These are phyloP conservation scores for Lignosus rhinocerotis DNA, from an alignment of 1,284 basidiomycete genomes.

Conservation along the genomic window DNA sequence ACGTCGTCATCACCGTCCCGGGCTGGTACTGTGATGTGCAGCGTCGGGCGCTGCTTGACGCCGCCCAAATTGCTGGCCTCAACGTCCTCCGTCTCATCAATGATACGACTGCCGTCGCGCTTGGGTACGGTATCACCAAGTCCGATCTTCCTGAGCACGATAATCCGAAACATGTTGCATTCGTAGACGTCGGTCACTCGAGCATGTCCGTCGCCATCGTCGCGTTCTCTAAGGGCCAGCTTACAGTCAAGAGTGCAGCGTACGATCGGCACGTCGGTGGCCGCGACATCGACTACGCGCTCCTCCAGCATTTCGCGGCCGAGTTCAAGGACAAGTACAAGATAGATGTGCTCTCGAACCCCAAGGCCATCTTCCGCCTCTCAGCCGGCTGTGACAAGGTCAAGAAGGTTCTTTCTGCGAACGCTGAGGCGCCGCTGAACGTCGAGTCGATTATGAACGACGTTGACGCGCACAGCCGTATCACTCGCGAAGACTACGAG, in stretches of 20 bases:
- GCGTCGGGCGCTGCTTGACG: conserved; percentile 84
- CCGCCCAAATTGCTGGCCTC: conserved; percentile 84
- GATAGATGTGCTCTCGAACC: conserved; percentile 87
- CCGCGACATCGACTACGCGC: conserved; percentile 88
- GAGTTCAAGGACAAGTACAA: conserved; percentile 96
- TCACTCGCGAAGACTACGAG: conserved; percentile 64
- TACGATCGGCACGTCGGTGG: conserved; percentile 92
- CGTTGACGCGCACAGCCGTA: conserved; percentile 65
- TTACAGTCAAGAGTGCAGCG: conserved; percentile 82
- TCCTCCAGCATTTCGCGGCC: conserved; percentile 82
- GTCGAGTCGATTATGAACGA: conserved; percentile 96
- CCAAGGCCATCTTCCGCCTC: conserved; percentile 91
- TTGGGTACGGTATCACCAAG: conserved; percentile 97
- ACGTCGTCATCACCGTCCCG: conserved; percentile 92
- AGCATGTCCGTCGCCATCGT: conserved; percentile 83
- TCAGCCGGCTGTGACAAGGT: conserved; percentile 74
- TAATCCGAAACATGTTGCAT: conserved; percentile 82
- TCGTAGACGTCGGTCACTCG: conserved; percentile 92
- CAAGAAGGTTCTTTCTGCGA: conserved; percentile 81
- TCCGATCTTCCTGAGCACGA: conserved; percentile 86
- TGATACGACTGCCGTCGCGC: conserved; percentile 89
- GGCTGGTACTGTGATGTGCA: conserved; percentile 95
- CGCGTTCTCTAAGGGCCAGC: conserved; percentile 90
- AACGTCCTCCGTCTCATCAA: conserved; percentile 93
- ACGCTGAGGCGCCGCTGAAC: conserved; percentile 82